phyloP scores from a whole-genome alignment of 306 rosid genomes.

The Nissolia schottii region DNA sequence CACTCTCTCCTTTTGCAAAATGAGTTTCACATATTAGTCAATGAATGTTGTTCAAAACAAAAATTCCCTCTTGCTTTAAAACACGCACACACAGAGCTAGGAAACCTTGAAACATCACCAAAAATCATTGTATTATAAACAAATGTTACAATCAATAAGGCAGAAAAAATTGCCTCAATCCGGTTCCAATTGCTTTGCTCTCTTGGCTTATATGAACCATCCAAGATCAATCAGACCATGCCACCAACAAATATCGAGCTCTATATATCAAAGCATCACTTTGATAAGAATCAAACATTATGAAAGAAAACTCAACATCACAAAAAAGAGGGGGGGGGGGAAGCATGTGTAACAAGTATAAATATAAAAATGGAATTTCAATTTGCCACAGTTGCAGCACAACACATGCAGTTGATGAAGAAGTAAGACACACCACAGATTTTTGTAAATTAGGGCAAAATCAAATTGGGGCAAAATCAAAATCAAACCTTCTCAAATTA shows the following conservation, averaged over 20 bases:
- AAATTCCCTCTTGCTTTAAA: too few relatives aligned
- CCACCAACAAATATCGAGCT: conserved; percentile 5
- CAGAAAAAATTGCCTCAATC: conserved; percentile 25
- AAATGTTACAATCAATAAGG: conserved; percentile 30
- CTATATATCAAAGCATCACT: conserved; percentile 35
- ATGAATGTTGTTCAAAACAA: too few relatives aligned
- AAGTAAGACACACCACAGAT: conserved; percentile 47
- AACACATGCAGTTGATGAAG: conserved; percentile 81
- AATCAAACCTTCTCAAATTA: too few relatives aligned
- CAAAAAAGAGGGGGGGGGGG: conserved; percentile 17
- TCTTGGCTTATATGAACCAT: conserved; percentile 9
- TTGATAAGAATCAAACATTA: conserved; percentile 17
- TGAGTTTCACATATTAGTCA: too few relatives aligned
- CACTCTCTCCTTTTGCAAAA: too few relatives aligned
- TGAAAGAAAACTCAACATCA: conserved; percentile 8
- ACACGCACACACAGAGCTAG: too few relatives aligned
- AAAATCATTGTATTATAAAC: conserved; percentile 17
- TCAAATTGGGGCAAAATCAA: too few relatives aligned
- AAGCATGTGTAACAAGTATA: neutral
- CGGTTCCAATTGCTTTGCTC: conserved; percentile 14
- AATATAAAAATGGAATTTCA: conserved; percentile 16
- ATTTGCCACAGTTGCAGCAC: conserved; percentile 62
- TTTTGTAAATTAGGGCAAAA: too few relatives aligned
- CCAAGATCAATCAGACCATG: conserved; percentile 25
- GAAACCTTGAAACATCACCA: neutral